phyloP scores from a whole-genome alignment of 1,139 yeast species.

The Sugiyamaella castrensis region DNA sequence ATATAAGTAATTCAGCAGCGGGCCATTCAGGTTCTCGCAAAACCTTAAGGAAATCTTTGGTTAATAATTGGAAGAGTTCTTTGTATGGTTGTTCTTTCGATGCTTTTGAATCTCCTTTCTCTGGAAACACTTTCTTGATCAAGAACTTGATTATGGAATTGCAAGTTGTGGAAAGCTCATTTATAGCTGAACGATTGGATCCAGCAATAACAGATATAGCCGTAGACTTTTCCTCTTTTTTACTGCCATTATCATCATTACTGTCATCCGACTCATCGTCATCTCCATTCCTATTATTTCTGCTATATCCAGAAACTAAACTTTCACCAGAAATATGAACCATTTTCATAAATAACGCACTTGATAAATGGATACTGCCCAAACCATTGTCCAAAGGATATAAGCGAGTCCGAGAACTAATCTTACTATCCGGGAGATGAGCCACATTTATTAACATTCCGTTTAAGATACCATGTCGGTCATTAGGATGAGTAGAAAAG shows the following conservation, averaged over 20 bases:
- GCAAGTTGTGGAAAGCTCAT: too few species aligned
- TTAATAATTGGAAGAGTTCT: conserved; percentile 46
- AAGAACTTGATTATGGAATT: conserved; percentile 3
- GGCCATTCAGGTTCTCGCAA: conserved; percentile 60
- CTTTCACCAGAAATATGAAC: conserved; percentile 38
- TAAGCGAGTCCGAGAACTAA: conserved; percentile 41
- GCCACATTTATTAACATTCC: conserved; percentile 57
- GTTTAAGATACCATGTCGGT: conserved; percentile 55
- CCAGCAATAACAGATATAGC: too few species aligned
- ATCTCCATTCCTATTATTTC: too few species aligned
- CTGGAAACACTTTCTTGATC: conserved; percentile 7
- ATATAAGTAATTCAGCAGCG: conserved; percentile 50
- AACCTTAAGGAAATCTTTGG: conserved; percentile 54
- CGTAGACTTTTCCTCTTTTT: too few species aligned
- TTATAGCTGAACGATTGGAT: too few species aligned
- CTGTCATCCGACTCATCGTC: too few species aligned
- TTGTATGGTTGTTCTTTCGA: conserved; percentile 30
- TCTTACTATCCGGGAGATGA: conserved; percentile 46
- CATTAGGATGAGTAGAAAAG: conserved; percentile 48
- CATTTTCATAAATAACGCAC: conserved; percentile 47
- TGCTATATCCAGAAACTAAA: too few species aligned
- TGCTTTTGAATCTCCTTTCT: conserved; percentile 8
- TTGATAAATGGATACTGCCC: conserved; percentile 46
- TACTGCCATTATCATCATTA: too few species aligned
- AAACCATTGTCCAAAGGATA: conserved; percentile 46